Conservation (phyloP, 192 early-diverging fungal species). For the Coemansia sp. region DNA sequence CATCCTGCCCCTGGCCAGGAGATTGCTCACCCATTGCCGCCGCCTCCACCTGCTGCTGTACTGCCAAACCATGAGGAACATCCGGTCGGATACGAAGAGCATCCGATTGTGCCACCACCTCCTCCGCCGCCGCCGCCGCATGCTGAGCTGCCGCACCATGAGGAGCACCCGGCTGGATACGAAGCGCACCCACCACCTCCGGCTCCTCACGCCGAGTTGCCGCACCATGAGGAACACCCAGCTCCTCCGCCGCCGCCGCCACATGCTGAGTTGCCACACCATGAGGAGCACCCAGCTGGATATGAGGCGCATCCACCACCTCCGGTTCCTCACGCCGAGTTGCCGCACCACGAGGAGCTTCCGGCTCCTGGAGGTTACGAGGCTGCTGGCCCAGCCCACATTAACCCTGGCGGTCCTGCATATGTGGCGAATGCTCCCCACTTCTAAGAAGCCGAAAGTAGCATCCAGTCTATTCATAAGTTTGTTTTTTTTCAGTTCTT, state of each 20-base stretch:
- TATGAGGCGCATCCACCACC: constrained; percentile 19
- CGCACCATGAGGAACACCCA: constrained; percentile 14
- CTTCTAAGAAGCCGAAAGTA: constrained; percentile 18
- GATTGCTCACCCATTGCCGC: background rate
- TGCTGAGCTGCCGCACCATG: constrained; percentile 8
- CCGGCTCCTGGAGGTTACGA: constrained; percentile 13
- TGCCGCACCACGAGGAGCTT: constrained; percentile 16
- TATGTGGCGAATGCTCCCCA: constrained; percentile 34
- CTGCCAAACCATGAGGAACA: constrained; percentile 17
- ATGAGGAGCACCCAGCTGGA: constrained; percentile 16
- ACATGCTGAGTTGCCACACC: background rate
- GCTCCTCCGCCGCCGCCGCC: constrained; percentile 3
- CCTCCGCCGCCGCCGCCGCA: background rate
- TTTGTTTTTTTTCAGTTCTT: constrained; percentile 6
- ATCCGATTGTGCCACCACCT: constrained; percentile 13
- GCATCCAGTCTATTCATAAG: too few relatives aligned
- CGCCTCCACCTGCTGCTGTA: background rate
- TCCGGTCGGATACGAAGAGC: constrained; percentile 19
- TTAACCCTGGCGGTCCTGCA: constrained; percentile 9
- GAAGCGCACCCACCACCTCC: constrained; percentile 2
- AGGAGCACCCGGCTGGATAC: constrained; percentile 10
- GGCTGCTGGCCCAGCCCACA: constrained; percentile 21
- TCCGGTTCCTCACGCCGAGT: background rate
- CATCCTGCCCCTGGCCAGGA: constrained; percentile 1
- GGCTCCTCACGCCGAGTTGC: background rate